phyloP scores from a whole-genome alignment of 371 early-diverging fungal species.

The Mucor saturninus region DNA sequence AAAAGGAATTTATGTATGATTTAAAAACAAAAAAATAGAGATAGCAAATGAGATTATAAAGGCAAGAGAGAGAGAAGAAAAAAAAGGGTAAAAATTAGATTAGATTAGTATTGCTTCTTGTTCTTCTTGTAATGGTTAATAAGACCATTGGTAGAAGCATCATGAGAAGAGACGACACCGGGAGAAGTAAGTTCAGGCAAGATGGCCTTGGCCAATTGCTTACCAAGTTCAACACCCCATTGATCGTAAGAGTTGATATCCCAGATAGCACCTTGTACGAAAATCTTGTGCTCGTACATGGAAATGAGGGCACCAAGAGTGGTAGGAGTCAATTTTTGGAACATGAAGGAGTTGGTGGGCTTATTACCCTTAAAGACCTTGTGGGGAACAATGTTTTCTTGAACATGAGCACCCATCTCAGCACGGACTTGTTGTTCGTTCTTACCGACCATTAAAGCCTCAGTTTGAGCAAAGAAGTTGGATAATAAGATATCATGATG shows the following conservation, averaged over 20 bases:
- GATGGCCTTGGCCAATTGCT: conserved; percentile 97
- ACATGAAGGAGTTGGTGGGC: conserved; percentile 96
- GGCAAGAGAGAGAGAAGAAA: not conserved
- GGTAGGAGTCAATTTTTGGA: conserved; percentile 92
- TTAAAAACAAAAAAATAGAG: not conserved
- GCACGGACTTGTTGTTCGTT: conserved; percentile 74
- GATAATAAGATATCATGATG: conserved; percentile 96
- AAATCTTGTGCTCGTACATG: conserved; percentile 99
- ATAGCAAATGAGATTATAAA: not conserved
- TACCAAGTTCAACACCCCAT: conserved; percentile 99
- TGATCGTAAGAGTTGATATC: conserved; percentile 97
- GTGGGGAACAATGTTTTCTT: conserved; percentile 82
- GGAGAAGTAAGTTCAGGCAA: conserved; percentile 78
- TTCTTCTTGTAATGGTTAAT: conserved; percentile 85
- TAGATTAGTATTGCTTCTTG: conserved; percentile 47
- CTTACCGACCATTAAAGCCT: conserved; percentile 97
- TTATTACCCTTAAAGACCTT: conserved; percentile 96
- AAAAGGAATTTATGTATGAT: no score
- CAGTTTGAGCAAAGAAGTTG: conserved; percentile 99
- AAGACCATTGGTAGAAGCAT: conserved; percentile 91
- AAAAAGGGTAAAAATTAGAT: not conserved
- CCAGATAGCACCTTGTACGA: conserved; percentile 98
- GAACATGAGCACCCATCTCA: conserved; percentile 67
- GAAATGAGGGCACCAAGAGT: conserved; percentile 95
- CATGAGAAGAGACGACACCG: conserved; percentile 73